Conservation (phyloP, 306 rosid genomes). For the Cicer chorassanicum region DNA sequence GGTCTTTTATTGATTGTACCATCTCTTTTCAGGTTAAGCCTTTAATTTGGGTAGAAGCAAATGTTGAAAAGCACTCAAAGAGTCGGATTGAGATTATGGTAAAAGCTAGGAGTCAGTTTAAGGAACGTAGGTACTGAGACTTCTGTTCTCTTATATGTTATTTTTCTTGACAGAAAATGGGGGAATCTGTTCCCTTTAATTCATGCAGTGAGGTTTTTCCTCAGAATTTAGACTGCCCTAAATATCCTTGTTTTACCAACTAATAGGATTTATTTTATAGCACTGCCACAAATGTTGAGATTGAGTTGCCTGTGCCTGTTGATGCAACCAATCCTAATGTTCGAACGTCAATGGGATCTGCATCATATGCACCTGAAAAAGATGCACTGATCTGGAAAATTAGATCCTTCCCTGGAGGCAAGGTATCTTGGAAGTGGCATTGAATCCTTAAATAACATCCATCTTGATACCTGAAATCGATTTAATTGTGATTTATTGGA, state of each 20-base stretch:
- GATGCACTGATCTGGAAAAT: conserved; percentile 95
- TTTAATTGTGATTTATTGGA: not conserved
- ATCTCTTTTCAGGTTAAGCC: conserved; percentile 81
- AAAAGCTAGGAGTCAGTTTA: conserved; percentile 95
- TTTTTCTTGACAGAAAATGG: conserved; percentile 21
- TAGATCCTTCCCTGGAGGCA: conserved; percentile 98
- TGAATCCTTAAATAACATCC: conserved; percentile 30
- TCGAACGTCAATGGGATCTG: conserved; percentile 98
- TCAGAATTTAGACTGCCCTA: conserved; percentile 21
- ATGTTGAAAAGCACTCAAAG: conserved; percentile 93
- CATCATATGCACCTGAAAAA: conserved; percentile 92
- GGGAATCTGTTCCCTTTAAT: not conserved
- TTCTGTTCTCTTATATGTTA: conserved; percentile 14
- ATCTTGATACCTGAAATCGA: conserved; percentile 11
- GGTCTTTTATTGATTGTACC: conserved; percentile 22
- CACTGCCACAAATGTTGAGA: conserved; percentile 96
- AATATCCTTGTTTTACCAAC: conserved; percentile 37
- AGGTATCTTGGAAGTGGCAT: conserved; percentile 59
- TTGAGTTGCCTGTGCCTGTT: conserved; percentile 85
- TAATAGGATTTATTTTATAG: conserved; percentile 58
- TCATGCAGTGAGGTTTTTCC: conserved; percentile 23
- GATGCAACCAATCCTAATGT: conserved; percentile 92
- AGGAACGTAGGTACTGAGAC: conserved; percentile 88
- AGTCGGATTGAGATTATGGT: conserved; percentile 93
- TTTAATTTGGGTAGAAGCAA: conserved; percentile 96